Percentiles rank a stretch among this genome's conserved stretches.
phyloP scores from a whole-genome alignment of 2,329 filamentous ascomycete genomes.

The Cladorrhinum sp. region DNA sequence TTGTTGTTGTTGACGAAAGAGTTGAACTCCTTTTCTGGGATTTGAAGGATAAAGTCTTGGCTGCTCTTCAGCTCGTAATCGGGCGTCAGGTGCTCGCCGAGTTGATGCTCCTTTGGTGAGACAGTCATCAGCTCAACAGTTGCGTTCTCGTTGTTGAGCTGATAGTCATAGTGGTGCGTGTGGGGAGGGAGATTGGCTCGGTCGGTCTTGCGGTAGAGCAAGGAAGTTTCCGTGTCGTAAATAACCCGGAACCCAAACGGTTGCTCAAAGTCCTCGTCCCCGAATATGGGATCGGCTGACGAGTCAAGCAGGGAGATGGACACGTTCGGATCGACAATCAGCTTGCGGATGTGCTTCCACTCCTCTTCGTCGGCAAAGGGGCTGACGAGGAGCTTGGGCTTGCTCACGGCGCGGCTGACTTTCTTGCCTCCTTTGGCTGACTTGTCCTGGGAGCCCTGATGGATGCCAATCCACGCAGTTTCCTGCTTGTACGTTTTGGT shows the following conservation, averaged over 20 bases:
- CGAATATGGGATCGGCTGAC: not conserved
- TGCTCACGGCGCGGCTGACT: not conserved
- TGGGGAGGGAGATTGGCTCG: not conserved
- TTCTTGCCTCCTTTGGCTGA: not conserved
- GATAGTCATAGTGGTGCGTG: conserved; percentile 18
- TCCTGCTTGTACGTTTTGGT: not conserved
- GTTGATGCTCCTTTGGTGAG: conserved; percentile 12
- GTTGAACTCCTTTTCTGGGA: not conserved
- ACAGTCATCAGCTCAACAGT: conserved; percentile 9
- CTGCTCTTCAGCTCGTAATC: not conserved
- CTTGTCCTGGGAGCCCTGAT: conserved; percentile 2
- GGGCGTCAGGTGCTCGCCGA: not conserved
- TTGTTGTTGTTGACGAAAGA: not conserved
- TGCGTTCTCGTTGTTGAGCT: conserved; percentile 10
- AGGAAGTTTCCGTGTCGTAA: conserved; percentile 6
- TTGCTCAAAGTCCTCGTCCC: conserved; percentile 2
- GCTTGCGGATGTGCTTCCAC: conserved; percentile 18
- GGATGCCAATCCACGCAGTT: conserved; percentile 5
- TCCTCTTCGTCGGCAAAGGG: conserved; percentile 14
- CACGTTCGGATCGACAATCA: conserved; percentile 20
- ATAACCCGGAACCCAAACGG: conserved; percentile 24
- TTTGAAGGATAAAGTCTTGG: not conserved
- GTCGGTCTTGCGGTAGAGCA: conserved; percentile 5
- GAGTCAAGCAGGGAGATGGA: not conserved
- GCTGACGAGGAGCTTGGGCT: conserved; percentile 15